Conservation (phyloP, 257 asterid genomes). For the Anisodus acutangulus region DNA sequence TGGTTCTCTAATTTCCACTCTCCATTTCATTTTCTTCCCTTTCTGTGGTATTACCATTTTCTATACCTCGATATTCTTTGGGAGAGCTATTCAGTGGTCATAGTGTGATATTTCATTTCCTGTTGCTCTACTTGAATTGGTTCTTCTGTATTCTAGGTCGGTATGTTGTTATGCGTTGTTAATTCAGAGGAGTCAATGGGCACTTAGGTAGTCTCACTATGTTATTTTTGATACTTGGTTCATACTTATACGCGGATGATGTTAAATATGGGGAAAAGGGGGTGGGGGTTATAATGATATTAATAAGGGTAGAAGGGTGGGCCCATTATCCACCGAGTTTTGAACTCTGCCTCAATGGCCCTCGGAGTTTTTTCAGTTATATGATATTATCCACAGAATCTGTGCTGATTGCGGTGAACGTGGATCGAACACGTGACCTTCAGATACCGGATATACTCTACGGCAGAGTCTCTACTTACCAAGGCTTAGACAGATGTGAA, state of each 20-base stretch:
- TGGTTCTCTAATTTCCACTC: constrained; percentile 5
- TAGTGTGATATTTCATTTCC: background rate
- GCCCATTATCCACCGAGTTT: background rate
- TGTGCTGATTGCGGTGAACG: no score
- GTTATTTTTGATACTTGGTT: background rate
- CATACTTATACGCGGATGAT: background rate
- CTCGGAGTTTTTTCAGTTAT: background rate
- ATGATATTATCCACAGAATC: no score
- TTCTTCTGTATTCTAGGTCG: constrained; percentile 10
- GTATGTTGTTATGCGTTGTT: background rate
- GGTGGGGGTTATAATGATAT: background rate
- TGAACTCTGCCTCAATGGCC: background rate
- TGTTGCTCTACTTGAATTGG: background rate
- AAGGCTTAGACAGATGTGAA: background rate
- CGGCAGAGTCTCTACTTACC: no score
- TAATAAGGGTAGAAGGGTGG: background rate
- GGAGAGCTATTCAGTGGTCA: background rate
- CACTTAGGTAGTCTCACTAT: background rate
- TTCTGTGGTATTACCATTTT: constrained; percentile 3
- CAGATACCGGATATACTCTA: background rate
- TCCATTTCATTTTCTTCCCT: background rate
- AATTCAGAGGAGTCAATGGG: background rate
- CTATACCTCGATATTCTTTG: background rate
- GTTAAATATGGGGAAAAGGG: background rate
- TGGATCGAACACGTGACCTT: no score